Evolutionary conservation across 495 filamentous ascomycete genomes (phyloP), one percentile per base, ranked within the genome.

Genomic region (Aspergillus nanangensis): DNA sequence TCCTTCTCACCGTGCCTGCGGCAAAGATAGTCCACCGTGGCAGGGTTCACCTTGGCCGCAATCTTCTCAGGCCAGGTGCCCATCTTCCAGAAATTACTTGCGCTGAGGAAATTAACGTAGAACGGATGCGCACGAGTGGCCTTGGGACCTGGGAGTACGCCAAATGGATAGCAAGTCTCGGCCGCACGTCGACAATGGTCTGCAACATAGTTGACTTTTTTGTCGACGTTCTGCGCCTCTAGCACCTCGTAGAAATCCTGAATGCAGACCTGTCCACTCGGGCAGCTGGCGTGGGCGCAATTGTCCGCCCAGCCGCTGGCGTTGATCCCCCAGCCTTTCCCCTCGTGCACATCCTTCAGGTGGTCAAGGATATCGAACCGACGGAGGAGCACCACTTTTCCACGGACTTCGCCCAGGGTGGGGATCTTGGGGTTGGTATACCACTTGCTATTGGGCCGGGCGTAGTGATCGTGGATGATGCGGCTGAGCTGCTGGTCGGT

Each of bases 191-290:
- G 77, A 21, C 96, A 78, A 50, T 95, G 88, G 18, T 84, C 81
- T 37, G 72, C 77, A 31, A 82, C 81, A 50, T 83, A 81, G 34
- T 72, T 57, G 41, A 96, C 83, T 75, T 98, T 98, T 62, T 81
- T 79, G 38, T 81, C 72, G 45, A 98, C 90, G 47, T 85, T 87
- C 46, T 77, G 65, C 5, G 76, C 80, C 57, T 90, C 80, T 31
- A 84, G 64, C 14, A 98, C 83, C 57, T 95, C 92, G 73, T 92
- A 97, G 62, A 90, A 97, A 64, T 98, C 93, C 69, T 98, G 93
- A 29, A 98, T 83, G 43, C 89, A 82, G 21, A 95, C 78, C 51
- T 82, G 75, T 4, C 86, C 90, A 57, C 81, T 83, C 9, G 83
- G 79, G 35, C 85, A 84, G 9, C 68, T 73, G 11, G 85, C 82